Conservation (phyloP, 2,329 filamentous ascomycete species). For the Penicillium concentricum region DNA sequence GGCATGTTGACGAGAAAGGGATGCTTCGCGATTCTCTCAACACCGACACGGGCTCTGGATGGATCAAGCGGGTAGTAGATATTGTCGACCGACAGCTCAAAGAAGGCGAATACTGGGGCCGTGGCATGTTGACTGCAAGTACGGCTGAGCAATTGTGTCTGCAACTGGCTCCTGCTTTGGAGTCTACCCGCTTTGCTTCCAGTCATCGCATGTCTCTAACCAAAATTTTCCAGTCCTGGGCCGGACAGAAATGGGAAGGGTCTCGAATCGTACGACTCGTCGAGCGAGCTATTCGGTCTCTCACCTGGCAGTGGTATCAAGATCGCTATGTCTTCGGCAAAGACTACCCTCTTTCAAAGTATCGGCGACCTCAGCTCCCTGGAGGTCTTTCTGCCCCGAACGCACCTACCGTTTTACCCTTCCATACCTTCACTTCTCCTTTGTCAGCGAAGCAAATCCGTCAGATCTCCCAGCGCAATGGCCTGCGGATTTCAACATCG, state of each 20-base stretch:
- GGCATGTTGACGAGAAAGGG: slow-evolving; percentile 86
- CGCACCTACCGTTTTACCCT: slow-evolving; percentile 91
- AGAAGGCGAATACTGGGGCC: slow-evolving; percentile 85
- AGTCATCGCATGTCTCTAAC: slow-evolving; percentile 32
- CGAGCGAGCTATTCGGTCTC: slow-evolving; percentile 76
- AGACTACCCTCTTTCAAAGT: slow-evolving; percentile 58
- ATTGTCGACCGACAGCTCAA: slow-evolving; percentile 85
- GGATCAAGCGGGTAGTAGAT: slow-evolving; percentile 85
- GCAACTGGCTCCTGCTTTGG: slow-evolving; percentile 44
- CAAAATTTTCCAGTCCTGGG: slow-evolving; percentile 58
- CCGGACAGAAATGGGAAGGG: slow-evolving; percentile 80
- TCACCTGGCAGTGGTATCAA: slow-evolving; percentile 83
- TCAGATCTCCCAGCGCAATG: slow-evolving; percentile 92
- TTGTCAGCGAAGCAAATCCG: slow-evolving; percentile 88
- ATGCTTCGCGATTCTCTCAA: slow-evolving; percentile 74
- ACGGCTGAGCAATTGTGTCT: slow-evolving; percentile 53
- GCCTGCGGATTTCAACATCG: slow-evolving; percentile 85
- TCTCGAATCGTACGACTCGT: slow-evolving; percentile 78
- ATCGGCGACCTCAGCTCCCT: slow-evolving; percentile 73
- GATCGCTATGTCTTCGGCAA: slow-evolving; percentile 69
- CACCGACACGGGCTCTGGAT: slow-evolving; percentile 65
- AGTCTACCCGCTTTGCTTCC: slow-evolving; percentile 25
- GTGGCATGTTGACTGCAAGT: slow-evolving; percentile 62
- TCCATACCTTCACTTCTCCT: slow-evolving; percentile 96
- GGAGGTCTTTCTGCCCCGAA: slow-evolving; percentile 71